Evolutionary conservation across 2,329 filamentous ascomycete genomes (phyloP), one percentile per base, ranked within the genome.

Genomic region (Tolypocladium pustulatum): DNA sequence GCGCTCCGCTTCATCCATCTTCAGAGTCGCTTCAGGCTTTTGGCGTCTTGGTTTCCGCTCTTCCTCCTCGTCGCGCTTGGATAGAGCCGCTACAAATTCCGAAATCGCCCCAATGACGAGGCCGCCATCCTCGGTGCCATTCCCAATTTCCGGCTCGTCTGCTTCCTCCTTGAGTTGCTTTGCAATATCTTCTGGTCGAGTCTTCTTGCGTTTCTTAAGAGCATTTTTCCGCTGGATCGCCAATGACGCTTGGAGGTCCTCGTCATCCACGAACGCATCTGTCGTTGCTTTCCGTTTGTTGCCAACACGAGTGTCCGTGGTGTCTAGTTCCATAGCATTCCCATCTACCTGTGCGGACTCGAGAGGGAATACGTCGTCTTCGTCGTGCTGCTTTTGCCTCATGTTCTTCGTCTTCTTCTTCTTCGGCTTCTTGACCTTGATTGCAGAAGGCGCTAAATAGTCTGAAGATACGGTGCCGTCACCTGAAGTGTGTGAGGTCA

Each of bases 61-160:
- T 58, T 83, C 79, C 3, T 80, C 76, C 9, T 80, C 78, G 25
- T 78, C 81, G 17, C 87, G 84, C 60, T 87, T 88, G 68, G 87
- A 88, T 58, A 99, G 75, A 58, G 91, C 91, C 32, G 91, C 88
- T 36, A 99, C 89, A 66, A 99, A 99, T 66, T 96, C 92, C 0
- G 91, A 91, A 0, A 93, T 96, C 69, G 97, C 94, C 61, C 97
- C 93, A 59, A 99, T 92, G n/a, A 97, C 83, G 1, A 99, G 78
- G 1, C 91, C 93, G 36, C 74, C 75, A 2, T 66, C 69, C 46
- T 74, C 69, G 5, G 60, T 64, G 32, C 68, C 71, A 8, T 67
- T 65, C 2, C 77, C 76, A 56, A 81, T 78, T 49, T 80, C 78
- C 12, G 73, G 68, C 4, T 83, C 77, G 0, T 81, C 75, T 30